phyloP scores from a whole-genome alignment of 495 filamentous ascomycete genomes.

The Neurospora discreta region DNA sequence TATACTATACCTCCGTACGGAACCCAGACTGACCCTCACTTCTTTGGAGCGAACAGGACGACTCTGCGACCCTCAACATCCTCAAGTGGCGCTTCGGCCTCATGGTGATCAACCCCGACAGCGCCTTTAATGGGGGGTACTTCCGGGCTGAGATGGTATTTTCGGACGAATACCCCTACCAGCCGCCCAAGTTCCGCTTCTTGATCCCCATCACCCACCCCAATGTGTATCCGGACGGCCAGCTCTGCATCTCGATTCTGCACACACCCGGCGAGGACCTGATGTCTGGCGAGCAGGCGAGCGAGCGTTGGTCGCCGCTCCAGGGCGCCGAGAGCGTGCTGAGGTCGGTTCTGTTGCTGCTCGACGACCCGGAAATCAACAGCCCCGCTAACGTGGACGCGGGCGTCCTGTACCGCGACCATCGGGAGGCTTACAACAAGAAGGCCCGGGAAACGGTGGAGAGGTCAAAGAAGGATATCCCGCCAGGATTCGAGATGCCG shows the following conservation, averaged over 20 bases:
- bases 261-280: slow-evolving; percentile 85
- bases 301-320: slow-evolving; percentile 85
- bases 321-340: slow-evolving; percentile 92
- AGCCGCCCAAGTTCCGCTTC: slow-evolving; percentile 89
- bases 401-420: slow-evolving; percentile 68
- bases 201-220: slow-evolving; percentile 71
- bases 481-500: slow-evolving; percentile 73
- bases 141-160: slow-evolving; percentile 86
- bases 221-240: slow-evolving; percentile 85
- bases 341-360: slow-evolving; percentile 81
- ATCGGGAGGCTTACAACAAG: slow-evolving; percentile 53
- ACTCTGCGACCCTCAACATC: slow-evolving; percentile 51
- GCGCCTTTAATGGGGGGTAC: slow-evolving; percentile 84
- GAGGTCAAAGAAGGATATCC: slow-evolving; percentile 65
- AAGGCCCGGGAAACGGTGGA: slow-evolving; percentile 62
- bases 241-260: slow-evolving; percentile 92
- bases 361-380: slow-evolving; percentile 87
- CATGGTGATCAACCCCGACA: slow-evolving; percentile 85
- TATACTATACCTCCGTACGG: neutral
- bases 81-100: slow-evolving; percentile 80
- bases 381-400: slow-evolving; percentile 95
- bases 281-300: slow-evolving; percentile 78
- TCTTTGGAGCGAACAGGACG: slow-evolving; percentile 36
- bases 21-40: slow-evolving; percentile 2
- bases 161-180: slow-evolving; percentile 78